These are phyloP conservation scores for Malassezia restricta DNA, from an alignment of 1,284 basidiomycete genomes.

Conservation along the genomic window DNA sequence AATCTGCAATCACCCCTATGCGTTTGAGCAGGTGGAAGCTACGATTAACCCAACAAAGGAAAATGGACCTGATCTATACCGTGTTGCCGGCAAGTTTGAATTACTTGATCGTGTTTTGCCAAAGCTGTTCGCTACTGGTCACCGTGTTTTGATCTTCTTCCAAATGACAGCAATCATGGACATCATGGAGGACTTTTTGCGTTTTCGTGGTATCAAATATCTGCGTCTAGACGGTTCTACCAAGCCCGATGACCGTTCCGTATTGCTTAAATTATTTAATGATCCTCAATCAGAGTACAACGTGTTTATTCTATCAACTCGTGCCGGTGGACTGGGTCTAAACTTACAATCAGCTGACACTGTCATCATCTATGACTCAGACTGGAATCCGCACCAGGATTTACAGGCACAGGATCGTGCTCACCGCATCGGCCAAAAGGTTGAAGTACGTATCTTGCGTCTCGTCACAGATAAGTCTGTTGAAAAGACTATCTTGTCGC, in stretches of 20 bases:
- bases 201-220: constrained; percentile 77
- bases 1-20: constrained; percentile 72
- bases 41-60: constrained; percentile 70
- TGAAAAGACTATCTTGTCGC: constrained; percentile 89
- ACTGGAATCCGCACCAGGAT: constrained; percentile 53
- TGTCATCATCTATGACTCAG: constrained; percentile 75
- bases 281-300: constrained; percentile 76
- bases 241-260: constrained; percentile 91
- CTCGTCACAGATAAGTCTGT: constrained; percentile 97
- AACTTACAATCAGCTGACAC: constrained; percentile 98
- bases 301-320: constrained; percentile 74
- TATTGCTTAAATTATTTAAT: constrained; percentile 81
- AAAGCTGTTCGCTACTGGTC: constrained; percentile 81
- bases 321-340: constrained; percentile 91
- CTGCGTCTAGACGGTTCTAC: constrained; percentile 94
- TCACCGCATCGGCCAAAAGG: constrained; percentile 98
- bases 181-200: constrained; percentile 96
- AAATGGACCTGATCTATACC: constrained; percentile 65
- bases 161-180: constrained; percentile 99
- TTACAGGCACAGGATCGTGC: constrained; percentile 71
- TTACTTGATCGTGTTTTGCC: constrained; percentile 83
- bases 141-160: constrained; percentile 97
- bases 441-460: constrained; percentile 87
- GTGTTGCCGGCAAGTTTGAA: constrained; percentile 88
- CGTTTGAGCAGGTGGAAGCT: constrained; percentile 89